Conservation (phyloP, 2,329 filamentous ascomycete genomes). For the Talaromyces marneffei region DNA sequence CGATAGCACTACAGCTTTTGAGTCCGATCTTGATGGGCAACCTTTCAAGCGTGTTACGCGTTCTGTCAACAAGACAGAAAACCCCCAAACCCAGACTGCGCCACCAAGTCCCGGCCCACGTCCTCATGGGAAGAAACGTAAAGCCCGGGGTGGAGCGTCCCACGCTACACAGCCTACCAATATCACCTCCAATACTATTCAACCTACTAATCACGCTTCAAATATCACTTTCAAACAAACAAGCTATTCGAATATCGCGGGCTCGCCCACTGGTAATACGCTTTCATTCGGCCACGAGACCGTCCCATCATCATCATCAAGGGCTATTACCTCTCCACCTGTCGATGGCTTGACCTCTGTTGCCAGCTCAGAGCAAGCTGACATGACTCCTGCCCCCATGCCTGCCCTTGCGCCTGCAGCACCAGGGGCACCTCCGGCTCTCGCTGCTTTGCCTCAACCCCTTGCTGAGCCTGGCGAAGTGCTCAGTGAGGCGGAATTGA, state of each 20-base stretch:
- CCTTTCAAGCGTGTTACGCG: slow-evolving; percentile 30
- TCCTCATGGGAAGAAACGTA: slow-evolving; percentile 8
- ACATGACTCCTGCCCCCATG: slow-evolving; percentile 10
- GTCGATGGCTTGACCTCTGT: background rate
- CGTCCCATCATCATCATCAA: background rate
- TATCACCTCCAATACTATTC: background rate
- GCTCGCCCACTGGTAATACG: background rate
- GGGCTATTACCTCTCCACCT: slow-evolving; percentile 12
- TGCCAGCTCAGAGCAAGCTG: slow-evolving; percentile 1
- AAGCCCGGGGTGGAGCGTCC: slow-evolving; percentile 1
- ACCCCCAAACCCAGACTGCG: slow-evolving; percentile 18
- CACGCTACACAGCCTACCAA: background rate
- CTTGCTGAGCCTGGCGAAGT: slow-evolving; percentile 18
- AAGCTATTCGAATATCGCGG: background rate
- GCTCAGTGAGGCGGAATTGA: slow-evolving; percentile 26
- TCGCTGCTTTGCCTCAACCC: slow-evolving; percentile 12
- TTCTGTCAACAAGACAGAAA: slow-evolving; percentile 22
- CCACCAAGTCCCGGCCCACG: slow-evolving; percentile 14
- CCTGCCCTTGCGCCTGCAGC: slow-evolving; percentile 12
- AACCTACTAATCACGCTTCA: background rate
- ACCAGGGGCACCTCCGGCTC: slow-evolving; percentile 15
- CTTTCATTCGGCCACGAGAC: background rate
- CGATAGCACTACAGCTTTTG: slow-evolving; percentile 23
- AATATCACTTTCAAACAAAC: background rate
- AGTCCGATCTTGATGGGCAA: slow-evolving; percentile 26